Percentiles rank a stretch among this genome's conserved stretches.
Conservation (phyloP, 1,139 yeast genomes). For the Komagataea norvegica region DNA sequence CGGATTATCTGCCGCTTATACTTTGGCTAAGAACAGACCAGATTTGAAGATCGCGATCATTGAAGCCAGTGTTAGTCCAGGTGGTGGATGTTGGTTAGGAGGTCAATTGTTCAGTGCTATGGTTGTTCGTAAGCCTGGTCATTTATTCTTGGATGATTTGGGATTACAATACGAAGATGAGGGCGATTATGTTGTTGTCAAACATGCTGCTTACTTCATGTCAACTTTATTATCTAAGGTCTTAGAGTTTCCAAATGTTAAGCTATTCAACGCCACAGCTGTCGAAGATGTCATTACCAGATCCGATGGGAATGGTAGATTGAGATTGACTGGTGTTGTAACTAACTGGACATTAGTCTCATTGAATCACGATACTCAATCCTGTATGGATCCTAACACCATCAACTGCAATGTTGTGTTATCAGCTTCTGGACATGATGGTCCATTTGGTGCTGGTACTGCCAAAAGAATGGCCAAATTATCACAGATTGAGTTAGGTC, state of each 20-base stretch:
- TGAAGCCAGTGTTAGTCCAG: slow-evolving; percentile 72
- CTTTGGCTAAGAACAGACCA: slow-evolving; percentile 53
- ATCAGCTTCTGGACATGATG: slow-evolving; percentile 78
- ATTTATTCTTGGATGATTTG: slow-evolving; percentile 31
- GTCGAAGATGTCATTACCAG: slow-evolving; percentile 1
- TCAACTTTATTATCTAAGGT: slow-evolving; percentile 70
- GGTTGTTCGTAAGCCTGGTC: slow-evolving; percentile 1
- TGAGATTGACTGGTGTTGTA: neutral
- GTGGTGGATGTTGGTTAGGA: slow-evolving; percentile 80
- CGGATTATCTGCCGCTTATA: neutral
- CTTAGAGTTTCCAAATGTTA: slow-evolving; percentile 66
- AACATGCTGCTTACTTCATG: slow-evolving; percentile 76
- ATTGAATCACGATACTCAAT: slow-evolving; percentile 1
- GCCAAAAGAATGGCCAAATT: slow-evolving; percentile 46
- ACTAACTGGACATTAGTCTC: neutral
- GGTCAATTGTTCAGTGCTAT: slow-evolving; percentile 43
- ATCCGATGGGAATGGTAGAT: neutral
- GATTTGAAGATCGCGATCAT: slow-evolving; percentile 71
- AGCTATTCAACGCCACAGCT: slow-evolving; percentile 39
- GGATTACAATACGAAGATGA: slow-evolving; percentile 68
- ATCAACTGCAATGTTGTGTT: slow-evolving; percentile 60
- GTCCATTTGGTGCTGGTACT: slow-evolving; percentile 81
- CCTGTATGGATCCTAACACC: slow-evolving; percentile 7
- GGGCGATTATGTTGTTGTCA: slow-evolving; percentile 75
- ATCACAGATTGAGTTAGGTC: slow-evolving; percentile 1